Evolutionary conservation across 202 grass and related monocot genomes (phyloP), one percentile per base, ranked within the genome.

Genomic region (Panicum virgatum): DNA sequence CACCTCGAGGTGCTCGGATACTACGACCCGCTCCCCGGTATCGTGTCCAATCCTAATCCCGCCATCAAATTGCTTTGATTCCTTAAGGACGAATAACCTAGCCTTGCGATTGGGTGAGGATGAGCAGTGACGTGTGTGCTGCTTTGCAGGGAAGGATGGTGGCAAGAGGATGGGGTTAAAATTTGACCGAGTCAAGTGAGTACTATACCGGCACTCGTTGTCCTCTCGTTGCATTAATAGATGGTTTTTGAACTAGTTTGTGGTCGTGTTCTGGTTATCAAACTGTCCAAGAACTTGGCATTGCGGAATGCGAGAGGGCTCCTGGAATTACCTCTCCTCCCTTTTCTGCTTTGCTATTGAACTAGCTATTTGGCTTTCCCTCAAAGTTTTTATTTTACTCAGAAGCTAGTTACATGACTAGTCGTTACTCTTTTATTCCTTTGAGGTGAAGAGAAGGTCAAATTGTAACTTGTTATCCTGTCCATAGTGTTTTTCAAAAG

Each of bases 1-100:
- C 91, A 92, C 57, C 89, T 97, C 32, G 94, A 97, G 72, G 52
- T 97, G 38, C 64, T 97, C 77, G 94, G 88, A 14, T 97, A 97
- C 80, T 97, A 97, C 83, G 82, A 94, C 75, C 94, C 94, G 16
- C 73, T 97, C 46, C 90, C 90, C 2, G 92, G 94, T 85, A 53
- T 14, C 29, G 18, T 7, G 18, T 7, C 69, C 9, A 25, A 39
- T 34, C 50, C 16, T 26, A 26, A 59, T 13, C 0, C 23, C 22
- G 3, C 4, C 10, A 12, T 59, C 23, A 59, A 59, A 12, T 50
- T 47, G 18, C 25, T 77, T 63, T 29, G 37, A 10, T 37, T 25
- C 11, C 3, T 48, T 38, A 3, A 34, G 2, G 13, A 11, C 16
- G 14, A 47, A 62, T 32, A 4, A 5, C 25, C 3, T 5, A 76